These are phyloP conservation scores for Plasmodium inui DNA, from an alignment of 169 alveolate genomes.

Conservation along the genomic window DNA sequence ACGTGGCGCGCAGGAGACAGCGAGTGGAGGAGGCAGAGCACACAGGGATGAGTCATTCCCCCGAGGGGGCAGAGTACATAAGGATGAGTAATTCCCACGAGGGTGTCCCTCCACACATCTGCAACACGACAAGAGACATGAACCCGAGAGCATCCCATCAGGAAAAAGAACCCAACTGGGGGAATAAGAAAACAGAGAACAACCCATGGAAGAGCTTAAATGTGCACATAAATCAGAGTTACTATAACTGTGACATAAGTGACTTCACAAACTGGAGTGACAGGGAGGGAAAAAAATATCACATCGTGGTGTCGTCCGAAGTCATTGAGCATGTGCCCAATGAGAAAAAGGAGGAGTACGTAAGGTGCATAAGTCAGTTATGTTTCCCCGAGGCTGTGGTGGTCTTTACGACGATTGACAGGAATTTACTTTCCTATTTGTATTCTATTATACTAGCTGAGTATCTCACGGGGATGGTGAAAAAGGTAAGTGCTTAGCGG, in stretches of 20 bases:
- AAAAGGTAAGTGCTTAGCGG: neutral
- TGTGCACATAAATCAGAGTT: constrained; percentile 12
- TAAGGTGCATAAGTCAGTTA: constrained; percentile 14
- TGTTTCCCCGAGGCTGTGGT: constrained; percentile 19
- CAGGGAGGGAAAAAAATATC: constrained; percentile 3
- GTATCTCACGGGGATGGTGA: constrained; percentile 13
- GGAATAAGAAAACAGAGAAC: neutral
- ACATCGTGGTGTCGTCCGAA: constrained; percentile 42
- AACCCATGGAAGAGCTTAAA: neutral
- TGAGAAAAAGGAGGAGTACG: constrained; percentile 2
- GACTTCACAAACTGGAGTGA: neutral
- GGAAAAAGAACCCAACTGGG: neutral
- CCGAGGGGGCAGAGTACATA: neutral
- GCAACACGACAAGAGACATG: neutral
- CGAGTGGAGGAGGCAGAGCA: neutral
- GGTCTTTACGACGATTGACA: constrained; percentile 33
- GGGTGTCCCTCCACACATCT: neutral
- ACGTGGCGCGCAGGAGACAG: constrained; percentile 16
- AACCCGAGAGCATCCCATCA: neutral
- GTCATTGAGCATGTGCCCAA: constrained; percentile 57
- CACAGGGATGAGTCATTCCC: neutral
- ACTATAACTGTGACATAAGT: constrained; percentile 29
- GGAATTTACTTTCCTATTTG: constrained; percentile 12
- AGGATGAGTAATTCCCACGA: neutral
- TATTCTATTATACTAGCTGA: constrained; percentile 31